Percentiles rank a stretch among this genome's conserved stretches.
These are phyloP conservation scores for Porpolomopsis calyptriformis DNA, from an alignment of 768 basidiomycete species.

Conservation along the genomic window DNA sequence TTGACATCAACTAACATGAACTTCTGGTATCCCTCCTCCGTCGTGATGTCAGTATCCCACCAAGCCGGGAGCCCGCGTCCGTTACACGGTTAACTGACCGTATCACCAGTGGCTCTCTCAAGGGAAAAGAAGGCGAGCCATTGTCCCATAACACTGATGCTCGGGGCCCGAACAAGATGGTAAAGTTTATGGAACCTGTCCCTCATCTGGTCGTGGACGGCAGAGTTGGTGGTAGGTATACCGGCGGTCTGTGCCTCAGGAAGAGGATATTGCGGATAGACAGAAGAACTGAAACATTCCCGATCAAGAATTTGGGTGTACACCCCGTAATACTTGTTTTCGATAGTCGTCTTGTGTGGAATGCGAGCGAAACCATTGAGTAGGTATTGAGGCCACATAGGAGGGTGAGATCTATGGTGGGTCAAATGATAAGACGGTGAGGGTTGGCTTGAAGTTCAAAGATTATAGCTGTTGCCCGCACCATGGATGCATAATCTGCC, in stretches of 20 bases:
- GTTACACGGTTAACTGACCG: slow-evolving; percentile 3
- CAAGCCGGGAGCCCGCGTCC: slow-evolving; percentile 7
- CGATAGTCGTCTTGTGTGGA: slow-evolving; percentile 7
- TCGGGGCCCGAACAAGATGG: slow-evolving; percentile 6
- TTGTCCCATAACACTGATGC: slow-evolving; percentile 11
- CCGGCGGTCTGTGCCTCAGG: slow-evolving; percentile 8
- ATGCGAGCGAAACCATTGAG: slow-evolving; percentile 9
- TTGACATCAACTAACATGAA: slow-evolving; percentile 11
- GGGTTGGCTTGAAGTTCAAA: too few relatives aligned
- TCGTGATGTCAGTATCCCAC: slow-evolving; percentile 11
- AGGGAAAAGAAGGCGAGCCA: slow-evolving; percentile 9
- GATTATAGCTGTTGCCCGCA: too few relatives aligned
- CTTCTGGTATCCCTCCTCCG: slow-evolving; percentile 9
- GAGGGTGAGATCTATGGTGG: too few relatives aligned
- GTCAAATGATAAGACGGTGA: too few relatives aligned
- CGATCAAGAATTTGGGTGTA: slow-evolving; percentile 6
- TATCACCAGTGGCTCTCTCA: slow-evolving; percentile 6
- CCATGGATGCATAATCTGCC: too few relatives aligned
- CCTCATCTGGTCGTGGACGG: slow-evolving; percentile 9
- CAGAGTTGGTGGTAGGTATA: slow-evolving; percentile 7
- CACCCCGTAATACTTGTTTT: slow-evolving; percentile 9
- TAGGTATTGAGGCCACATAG: slow-evolving; percentile 8
- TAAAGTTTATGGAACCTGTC: slow-evolving; percentile 8
- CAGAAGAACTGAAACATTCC: neutral
- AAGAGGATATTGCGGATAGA: slow-evolving; percentile 10